Base-by-base conservation (phyloP, 306 rosid genomes). In the Cicer chorassanicum region DNA sequence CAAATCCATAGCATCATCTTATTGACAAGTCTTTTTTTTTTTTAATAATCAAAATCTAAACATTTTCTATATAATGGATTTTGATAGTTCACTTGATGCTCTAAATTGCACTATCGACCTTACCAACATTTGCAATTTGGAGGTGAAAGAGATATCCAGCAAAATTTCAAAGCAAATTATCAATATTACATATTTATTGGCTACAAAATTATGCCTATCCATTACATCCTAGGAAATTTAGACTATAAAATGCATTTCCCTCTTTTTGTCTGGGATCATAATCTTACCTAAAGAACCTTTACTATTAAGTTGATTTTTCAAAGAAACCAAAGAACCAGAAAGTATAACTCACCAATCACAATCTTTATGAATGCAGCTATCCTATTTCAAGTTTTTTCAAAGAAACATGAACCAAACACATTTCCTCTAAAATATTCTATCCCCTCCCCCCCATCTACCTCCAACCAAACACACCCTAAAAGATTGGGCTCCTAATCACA, bases 271-370 rank as follows among this genome's bases (percentile, higher is more conserved):
- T 39, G 39, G 72, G 73, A 76, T 66, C 46, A 76, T 1, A 49
- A 62, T 63, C 63, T 39, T 39, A 18, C 50, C 54, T 36, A 15
- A 16, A 66, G 16, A 63, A 77, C 43, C 64, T 59, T 7, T n/a
- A 40, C 76, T 46, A 49, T 45, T 24, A 19, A 69, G 64, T 69
- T 19, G 45, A 19, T 69, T 78, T 56, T 77, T 65, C 67, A 54
- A 51, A 44, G 8, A 68, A 44, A 68, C 42, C 36, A 10, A 39
- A 56, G 14, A 56, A 56, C 61, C 24, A 44, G 24, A 29, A 56
- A 55, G 41, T 55, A 45, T 57, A 43, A 76, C 29, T 48, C 13
- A 9, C 9, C 46, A 11, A 18, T 51, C 65, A 62, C 10, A 67
- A 24, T 53, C 48, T 15, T 19, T 34, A 55, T 44, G 68, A 39